Evolutionary conservation across 2,329 filamentous ascomycete genomes (phyloP).

Genomic region (Hymenoscyphus occultus): DNA sequence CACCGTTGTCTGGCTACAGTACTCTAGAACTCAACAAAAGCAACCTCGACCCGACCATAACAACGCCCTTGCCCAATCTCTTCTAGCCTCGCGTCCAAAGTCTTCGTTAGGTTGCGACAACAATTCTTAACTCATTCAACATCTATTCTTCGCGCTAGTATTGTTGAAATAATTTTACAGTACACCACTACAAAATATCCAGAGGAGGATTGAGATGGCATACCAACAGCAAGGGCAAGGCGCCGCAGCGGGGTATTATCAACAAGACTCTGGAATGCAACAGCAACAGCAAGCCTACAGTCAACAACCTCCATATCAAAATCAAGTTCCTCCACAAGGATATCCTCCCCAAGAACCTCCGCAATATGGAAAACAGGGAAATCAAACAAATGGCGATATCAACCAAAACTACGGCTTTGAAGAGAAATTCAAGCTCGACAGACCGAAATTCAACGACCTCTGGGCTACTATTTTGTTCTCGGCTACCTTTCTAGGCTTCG

Average conservation of each 20-base stretch:
- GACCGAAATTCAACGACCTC: conserved; percentile 84
- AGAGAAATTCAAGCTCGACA: conserved; percentile 76
- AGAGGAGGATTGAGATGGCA: conserved; percentile 21
- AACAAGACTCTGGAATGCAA: conserved; percentile 21
- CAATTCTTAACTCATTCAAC: background rate
- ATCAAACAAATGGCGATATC: conserved; percentile 2
- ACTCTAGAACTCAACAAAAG: background rate
- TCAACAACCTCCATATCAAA: conserved; percentile 11
- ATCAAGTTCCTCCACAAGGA: conserved; percentile 13
- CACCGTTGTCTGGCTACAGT: background rate
- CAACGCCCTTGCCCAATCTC: background rate
- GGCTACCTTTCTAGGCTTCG: conserved; percentile 67
- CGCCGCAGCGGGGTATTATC: conserved; percentile 29
- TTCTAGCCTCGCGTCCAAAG: background rate
- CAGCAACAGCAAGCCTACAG: conserved; percentile 16
- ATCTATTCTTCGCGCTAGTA: background rate
- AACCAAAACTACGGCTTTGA: conserved; percentile 53
- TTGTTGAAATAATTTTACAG: background rate
- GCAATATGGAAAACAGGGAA: conserved; percentile 21
- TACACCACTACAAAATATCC: background rate
- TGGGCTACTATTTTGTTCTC: conserved; percentile 85
- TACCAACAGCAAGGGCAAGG: conserved; percentile 29
- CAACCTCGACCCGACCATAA: background rate
- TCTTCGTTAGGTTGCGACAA: background rate
- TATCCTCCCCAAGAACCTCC: conserved; percentile 24